Evolutionary conservation across 768 basidiomycete species (phyloP).

Genomic region (Leccinum ochraceum): DNA sequence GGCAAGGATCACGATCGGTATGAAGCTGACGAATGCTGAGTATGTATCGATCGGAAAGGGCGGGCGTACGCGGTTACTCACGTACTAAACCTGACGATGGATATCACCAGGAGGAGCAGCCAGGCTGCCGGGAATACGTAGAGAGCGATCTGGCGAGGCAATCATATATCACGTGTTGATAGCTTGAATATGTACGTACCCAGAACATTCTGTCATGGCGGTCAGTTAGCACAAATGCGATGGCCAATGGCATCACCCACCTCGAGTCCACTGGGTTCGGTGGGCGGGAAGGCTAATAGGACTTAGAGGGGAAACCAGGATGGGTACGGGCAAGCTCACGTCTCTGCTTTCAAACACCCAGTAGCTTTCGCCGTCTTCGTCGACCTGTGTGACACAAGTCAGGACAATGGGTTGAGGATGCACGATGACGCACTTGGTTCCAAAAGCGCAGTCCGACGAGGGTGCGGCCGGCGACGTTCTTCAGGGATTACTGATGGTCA

Average conservation of each 20-base stretch:
- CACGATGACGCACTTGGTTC: conserved; percentile 69
- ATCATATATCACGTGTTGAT: conserved; percentile 12
- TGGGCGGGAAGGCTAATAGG: conserved; percentile 74
- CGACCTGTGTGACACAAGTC: conserved; percentile 55
- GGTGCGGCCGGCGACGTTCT: conserved; percentile 94
- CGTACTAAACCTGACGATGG: conserved; percentile 87
- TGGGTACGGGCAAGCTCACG: conserved; percentile 47
- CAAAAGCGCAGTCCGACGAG: conserved; percentile 95
- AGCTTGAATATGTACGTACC: conserved; percentile 47
- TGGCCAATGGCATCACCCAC: conserved; percentile 43
- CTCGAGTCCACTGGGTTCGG: conserved; percentile 87
- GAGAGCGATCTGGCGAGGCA: conserved; percentile 65
- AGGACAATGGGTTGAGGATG: neutral
- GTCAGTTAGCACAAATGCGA: conserved; percentile 5
- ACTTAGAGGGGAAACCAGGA: conserved; percentile 12
- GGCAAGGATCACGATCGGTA: conserved; percentile 93
- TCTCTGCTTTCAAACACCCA: conserved; percentile 99
- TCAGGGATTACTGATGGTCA: conserved; percentile 8
- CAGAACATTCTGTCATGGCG: conserved; percentile 77
- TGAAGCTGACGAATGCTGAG: conserved; percentile 56
- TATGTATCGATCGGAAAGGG: conserved; percentile 7
- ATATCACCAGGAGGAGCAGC: conserved; percentile 84
- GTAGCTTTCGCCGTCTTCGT: conserved; percentile 92
- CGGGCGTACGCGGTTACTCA: conserved; percentile 41
- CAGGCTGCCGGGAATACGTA: conserved; percentile 90